Conservation (phyloP, 257 asterid species). For the Scutellaria minor region DNA sequence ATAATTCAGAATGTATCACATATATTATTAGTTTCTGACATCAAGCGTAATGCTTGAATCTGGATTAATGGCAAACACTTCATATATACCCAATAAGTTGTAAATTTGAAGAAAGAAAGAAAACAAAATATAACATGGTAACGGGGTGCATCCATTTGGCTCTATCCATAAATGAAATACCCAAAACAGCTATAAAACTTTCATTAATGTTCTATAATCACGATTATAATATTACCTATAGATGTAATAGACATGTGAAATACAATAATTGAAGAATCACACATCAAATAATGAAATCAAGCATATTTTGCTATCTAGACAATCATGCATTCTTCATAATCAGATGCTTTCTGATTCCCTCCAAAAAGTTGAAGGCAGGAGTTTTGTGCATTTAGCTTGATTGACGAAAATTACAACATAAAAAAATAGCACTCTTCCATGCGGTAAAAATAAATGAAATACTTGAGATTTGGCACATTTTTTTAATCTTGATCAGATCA, state of each 20-base stretch:
- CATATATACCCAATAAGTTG: neutral
- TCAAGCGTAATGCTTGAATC: conserved; percentile 13
- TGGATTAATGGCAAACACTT: conserved; percentile 19
- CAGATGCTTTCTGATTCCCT: neutral
- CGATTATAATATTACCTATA: neutral
- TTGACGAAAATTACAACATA: neutral
- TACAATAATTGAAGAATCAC: too few species aligned
- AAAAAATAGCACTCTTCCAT: neutral
- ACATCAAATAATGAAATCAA: too few species aligned
- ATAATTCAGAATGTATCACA: conserved; percentile 16
- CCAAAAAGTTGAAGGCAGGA: neutral
- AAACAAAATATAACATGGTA: neutral
- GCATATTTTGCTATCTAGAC: too few species aligned
- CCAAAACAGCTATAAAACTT: conserved; percentile 3
- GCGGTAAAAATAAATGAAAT: too few species aligned
- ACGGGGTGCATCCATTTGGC: neutral
- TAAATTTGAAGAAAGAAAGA: neutral
- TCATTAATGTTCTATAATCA: neutral
- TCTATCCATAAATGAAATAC: neutral
- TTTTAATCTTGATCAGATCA: too few species aligned
- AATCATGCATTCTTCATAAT: neutral
- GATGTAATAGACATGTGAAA: neutral
- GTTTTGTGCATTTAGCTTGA: neutral
- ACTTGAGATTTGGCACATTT: too few species aligned
- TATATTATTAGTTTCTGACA: conserved; percentile 11